Base-by-base conservation (phyloP, 345 rosid species). In the Euphorbia pulcherrima region DNA sequence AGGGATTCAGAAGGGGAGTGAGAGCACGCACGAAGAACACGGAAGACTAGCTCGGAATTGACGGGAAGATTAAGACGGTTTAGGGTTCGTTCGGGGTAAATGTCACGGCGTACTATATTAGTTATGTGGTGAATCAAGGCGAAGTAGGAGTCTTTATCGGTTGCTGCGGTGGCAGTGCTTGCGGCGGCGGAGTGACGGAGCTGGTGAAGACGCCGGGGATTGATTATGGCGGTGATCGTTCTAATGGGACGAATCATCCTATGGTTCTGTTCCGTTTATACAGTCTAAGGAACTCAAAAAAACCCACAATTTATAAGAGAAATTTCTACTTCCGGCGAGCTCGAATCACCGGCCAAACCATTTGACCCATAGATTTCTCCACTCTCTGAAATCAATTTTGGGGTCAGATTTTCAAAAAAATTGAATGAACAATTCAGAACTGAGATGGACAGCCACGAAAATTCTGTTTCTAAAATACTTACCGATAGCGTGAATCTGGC, bases 11-110 rank as follows among this genome's bases (percentile, higher is more conserved):
- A 74, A 44, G 92, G 87, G 39, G 83, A 85, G 57, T 81, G 75
- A 26, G 91, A 83, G 74, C 88, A 78, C 60, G 92, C 85, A 46
- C 90, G 99, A 56, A 91, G 95, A 53, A 94, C 89, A 56, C 96
- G 88, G 75, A 72, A 86, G 37, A 89, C 97, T 58, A 94, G 91
- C 71, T 91, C 92, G 8, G 97, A 83, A 21, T 80, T 81, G 41
- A 88, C 68, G 51, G 84, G 73, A 75, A 91, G 68, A 67, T 71
- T 72, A 67, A 83, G 79, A 30, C 50, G 72, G 62, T 68, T 65
- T 57, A 90, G 87, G 1, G 96, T 83, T 28, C 94, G 86, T 67
- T 93, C 97, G 29, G 90, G 87, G 78, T 89, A 88, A 76, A 87
- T 66, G 65, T 93, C 98, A 21, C 84, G 92, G 60, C 90, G 88